Base-by-base conservation (phyloP, 2,329 filamentous ascomycete species). In the Pyrenophora tritici-repentis region DNA sequence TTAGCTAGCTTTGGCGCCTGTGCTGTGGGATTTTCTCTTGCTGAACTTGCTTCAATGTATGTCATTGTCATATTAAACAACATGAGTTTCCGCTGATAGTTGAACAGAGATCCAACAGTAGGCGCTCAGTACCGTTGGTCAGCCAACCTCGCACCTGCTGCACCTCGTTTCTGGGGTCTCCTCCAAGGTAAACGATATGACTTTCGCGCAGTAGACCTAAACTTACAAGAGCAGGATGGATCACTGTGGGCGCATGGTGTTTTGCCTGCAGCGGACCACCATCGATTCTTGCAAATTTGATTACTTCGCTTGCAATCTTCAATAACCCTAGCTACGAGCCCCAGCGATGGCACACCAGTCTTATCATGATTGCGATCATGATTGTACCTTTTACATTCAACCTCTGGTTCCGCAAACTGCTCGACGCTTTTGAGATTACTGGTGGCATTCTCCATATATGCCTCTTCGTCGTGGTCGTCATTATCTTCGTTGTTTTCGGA, bases 401-500 rank as follows among this genome's bases (percentile, higher is more conserved):
- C 54, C 72, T 75, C 1, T 70, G 77, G 35, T 71, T 76, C n/a
- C 75, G 75, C 1, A 73, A 72, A 10, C 51, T 76, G 1, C 65
- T 82, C 1, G 77, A 78, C 5, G 57, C 71, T 1, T 66, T 81
- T 40, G 80, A 83, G 58, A 74, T 75, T 3, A 59, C 75, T 9
- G 71, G 79, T 18, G 69, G 79, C 3, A 67, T 79, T 14, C 47
- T 81, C 4, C 80, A 82, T 50, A 66, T 81, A 18, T 59, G 75
- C 14, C 77, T 79, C 5, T 78, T 81, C 55, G 75, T 82, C 47
- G 78, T 74, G 3, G 73, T 80, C 44, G 65, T 82, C 14, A 74
- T 79, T 9, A 68, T 77, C 2, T 65, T 81, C 3, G 72, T 73
- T 54, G 73, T 75, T 1, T 68, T 76, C 57, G 74, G 75, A 2